A percentile compares a stretch with the other conserved stretches of the same genome.
Evolutionary conservation across 148 eudicot species (phyloP).

Genomic region (Polygonum aviculare): DNA sequence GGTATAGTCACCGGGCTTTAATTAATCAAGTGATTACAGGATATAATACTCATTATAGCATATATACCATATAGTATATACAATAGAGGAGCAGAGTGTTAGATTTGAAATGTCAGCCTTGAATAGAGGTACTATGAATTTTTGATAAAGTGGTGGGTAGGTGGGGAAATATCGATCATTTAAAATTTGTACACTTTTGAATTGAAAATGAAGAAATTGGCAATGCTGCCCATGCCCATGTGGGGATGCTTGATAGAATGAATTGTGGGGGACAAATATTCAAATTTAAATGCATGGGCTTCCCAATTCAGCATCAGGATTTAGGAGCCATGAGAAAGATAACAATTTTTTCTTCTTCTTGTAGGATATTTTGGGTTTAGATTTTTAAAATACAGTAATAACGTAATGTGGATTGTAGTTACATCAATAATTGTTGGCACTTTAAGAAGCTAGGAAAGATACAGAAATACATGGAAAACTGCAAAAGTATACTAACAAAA

Average conservation of each 20-base stretch:
- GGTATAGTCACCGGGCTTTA: too few species aligned
- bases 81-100: neutral
- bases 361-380: neutral
- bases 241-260: neutral
- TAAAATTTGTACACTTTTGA: neutral
- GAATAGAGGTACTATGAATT: neutral
- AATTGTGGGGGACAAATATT: neutral
- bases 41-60: too few species aligned
- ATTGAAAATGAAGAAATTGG: neutral
- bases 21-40: too few species aligned
- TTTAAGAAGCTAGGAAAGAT: too few species aligned
- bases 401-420: too few species aligned
- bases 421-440: too few species aligned
- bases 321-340: too few species aligned
- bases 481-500: too few species aligned
- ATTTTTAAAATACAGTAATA: neutral
- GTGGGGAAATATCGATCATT: neutral
- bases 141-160: neutral
- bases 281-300: neutral
- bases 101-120: conserved; percentile 1
- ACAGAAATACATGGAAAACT: too few species aligned
- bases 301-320: neutral
- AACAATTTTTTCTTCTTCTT: neutral
- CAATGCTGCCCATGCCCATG: neutral
- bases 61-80: too few species aligned